Percentiles rank a stretch among this genome's conserved stretches.
Evolutionary conservation across 768 basidiomycete genomes (phyloP).

Genomic region (Tricholoma hemisulphureum): DNA sequence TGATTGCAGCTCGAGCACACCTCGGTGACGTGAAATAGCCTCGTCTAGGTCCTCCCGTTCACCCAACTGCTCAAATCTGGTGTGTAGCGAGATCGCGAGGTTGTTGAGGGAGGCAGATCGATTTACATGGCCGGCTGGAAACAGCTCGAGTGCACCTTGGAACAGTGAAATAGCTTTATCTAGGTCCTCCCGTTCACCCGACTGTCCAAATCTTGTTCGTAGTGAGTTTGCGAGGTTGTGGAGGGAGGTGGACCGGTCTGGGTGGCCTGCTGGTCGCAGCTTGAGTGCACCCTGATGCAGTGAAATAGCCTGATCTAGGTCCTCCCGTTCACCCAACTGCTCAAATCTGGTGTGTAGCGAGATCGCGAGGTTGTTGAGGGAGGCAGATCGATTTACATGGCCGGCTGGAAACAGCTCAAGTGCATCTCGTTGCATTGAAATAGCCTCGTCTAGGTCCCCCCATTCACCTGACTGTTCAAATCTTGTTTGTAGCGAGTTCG

Average conservation of each 20-base stretch:
- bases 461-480: slow-evolving; percentile 1
- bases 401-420: slow-evolving; percentile 1
- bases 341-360: slow-evolving; percentile 17
- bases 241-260: background rate
- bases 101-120: slow-evolving; percentile 19
- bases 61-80: slow-evolving; percentile 23
- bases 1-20: slow-evolving; percentile 12
- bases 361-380: slow-evolving; percentile 10
- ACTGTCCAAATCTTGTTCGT: slow-evolving; percentile 21
- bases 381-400: slow-evolving; percentile 5
- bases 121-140: slow-evolving; percentile 18
- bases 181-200: slow-evolving; percentile 24
- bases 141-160: slow-evolving; percentile 20
- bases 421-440: slow-evolving; percentile 8
- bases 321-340: slow-evolving; percentile 14
- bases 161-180: slow-evolving; percentile 26
- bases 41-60: slow-evolving; percentile 28
- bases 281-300: slow-evolving; percentile 9
- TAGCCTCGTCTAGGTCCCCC: slow-evolving; percentile 14
- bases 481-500: background rate
- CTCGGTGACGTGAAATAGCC: slow-evolving; percentile 11
- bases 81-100: slow-evolving; percentile 24
- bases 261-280: slow-evolving; percentile 12
- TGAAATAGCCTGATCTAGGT: slow-evolving; percentile 18
- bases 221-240: slow-evolving; percentile 18